Conservation (phyloP, 1,139 yeast genomes). For the Tardiomyces depauwii region DNA sequence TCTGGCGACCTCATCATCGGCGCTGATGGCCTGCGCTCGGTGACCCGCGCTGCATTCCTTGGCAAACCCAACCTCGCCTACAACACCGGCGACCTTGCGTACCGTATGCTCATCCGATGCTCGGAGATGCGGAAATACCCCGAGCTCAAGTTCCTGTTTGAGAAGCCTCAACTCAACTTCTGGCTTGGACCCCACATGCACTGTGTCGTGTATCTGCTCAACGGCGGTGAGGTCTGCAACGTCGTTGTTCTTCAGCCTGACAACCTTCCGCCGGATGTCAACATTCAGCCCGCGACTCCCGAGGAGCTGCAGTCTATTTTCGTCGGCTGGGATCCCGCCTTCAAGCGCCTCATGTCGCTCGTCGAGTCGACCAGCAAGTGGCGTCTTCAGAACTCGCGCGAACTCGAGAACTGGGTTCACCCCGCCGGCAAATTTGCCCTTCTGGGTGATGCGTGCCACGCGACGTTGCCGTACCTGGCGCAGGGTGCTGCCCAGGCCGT, state of each 20-base stretch:
- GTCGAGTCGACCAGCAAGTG: constrained; percentile 7
- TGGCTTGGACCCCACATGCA: constrained; percentile 23
- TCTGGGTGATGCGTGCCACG: constrained; percentile 20
- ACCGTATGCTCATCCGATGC: constrained; percentile 15
- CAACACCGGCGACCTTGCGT: constrained; percentile 15
- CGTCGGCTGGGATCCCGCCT: constrained; percentile 5
- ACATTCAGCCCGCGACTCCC: constrained; percentile 7
- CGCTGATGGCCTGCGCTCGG: constrained; percentile 25
- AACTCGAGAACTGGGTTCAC: constrained; percentile 8
- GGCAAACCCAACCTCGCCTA: constrained; percentile 13
- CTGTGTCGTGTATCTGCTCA: constrained; percentile 9
- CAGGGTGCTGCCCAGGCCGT: constrained; percentile 31
- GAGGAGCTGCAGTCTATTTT: constrained; percentile 7
- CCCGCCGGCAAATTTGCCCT: constrained; percentile 8
- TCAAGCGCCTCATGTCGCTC: constrained; percentile 4
- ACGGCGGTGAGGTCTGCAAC: constrained; percentile 10
- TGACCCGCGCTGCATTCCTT: constrained; percentile 6
- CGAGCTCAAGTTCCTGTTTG: constrained; percentile 18
- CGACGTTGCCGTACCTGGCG: constrained; percentile 30
- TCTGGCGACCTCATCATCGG: constrained; percentile 24
- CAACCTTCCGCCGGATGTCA: constrained; percentile 8
- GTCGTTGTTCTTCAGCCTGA: constrained; percentile 11
- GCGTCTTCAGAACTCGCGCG: constrained; percentile 7
- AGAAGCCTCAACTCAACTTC: constrained; percentile 23
- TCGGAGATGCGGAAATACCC: constrained; percentile 16